Evolutionary conservation across 192 early-diverging fungal species (phyloP), one percentile per base, ranked within the genome.

Genomic region (Podila verticillata): DNA sequence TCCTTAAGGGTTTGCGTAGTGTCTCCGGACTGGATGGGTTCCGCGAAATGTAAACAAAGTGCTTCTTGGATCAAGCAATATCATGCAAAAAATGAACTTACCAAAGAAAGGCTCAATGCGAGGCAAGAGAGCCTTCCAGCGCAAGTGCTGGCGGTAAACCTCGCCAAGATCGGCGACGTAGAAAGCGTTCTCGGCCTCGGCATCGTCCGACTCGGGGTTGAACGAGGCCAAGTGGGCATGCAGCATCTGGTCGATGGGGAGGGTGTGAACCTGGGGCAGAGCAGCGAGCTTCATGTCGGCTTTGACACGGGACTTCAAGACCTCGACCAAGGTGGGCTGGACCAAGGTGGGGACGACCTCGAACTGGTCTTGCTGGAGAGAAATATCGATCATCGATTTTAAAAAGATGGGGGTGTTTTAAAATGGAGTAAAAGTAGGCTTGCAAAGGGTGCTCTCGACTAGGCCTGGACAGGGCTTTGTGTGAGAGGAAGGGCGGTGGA

Each of bases 31-130:
- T 39, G 36, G 36, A 39, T 12, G 49, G 24, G 22, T 24, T 54
- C 51, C 51, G 24, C 20, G 24, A 26, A 26, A 54, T n/a, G 51
- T 24, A 54, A 26, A 54, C n/a, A 54, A 24, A 54, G n/a, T n/a
- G n/a, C n/a, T n/a, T n/a, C n/a, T n/a, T n/a, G n/a, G n/a, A n/a
- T n/a, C n/a, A n/a, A n/a, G n/a, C n/a, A n/a, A n/a, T n/a, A n/a
- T n/a, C n/a, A n/a, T n/a, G n/a, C 48, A 64, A 30, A 22, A 60
- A 82, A 65, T 31, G 54, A 15, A 72, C 89, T 65, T 86, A 93
- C 91, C 95, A 87, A 95, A 99, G 81, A 97, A 97, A 19, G 98
- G 98, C 84, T 97, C 92, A 65, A 99, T 93, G 67, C 97, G 91
- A 36, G 96, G 96, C 65, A 99, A 88, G 57, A 91, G 87, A 54